Conservation (phyloP, 129 eudicot species). For the Lonicera japonica region DNA sequence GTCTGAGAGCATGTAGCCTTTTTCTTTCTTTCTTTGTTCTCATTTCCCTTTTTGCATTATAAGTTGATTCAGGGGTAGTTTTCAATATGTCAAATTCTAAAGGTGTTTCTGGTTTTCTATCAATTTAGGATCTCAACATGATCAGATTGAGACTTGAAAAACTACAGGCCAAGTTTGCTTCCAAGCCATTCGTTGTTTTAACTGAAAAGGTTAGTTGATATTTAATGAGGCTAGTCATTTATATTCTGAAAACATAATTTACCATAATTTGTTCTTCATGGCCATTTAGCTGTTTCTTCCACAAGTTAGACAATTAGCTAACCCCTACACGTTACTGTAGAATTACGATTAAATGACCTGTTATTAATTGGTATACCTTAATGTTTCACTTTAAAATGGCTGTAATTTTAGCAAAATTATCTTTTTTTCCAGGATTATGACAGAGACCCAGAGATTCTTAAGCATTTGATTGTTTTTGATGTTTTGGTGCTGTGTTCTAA, state of each 20-base stretch:
- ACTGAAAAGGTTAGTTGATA: constrained; percentile 76
- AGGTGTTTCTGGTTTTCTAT: constrained; percentile 9
- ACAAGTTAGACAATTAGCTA: too few relatives aligned
- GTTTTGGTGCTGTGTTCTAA: constrained; percentile 68
- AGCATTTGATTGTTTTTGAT: constrained; percentile 43
- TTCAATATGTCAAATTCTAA: constrained; percentile 4
- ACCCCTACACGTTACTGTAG: too few relatives aligned
- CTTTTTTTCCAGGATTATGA: constrained; percentile 65
- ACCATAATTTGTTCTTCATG: background rate
- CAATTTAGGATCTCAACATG: constrained; percentile 47
- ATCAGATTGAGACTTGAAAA: constrained; percentile 50
- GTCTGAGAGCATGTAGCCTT: background rate
- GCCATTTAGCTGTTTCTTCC: background rate
- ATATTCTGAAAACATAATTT: background rate
- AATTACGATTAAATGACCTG: too few relatives aligned
- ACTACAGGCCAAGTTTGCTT: constrained; percentile 43
- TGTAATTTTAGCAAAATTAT: background rate
- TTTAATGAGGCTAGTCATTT: background rate
- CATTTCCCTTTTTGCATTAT: background rate
- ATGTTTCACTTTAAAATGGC: too few relatives aligned
- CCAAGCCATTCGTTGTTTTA: constrained; percentile 41
- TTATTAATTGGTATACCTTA: too few relatives aligned
- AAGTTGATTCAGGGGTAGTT: background rate
- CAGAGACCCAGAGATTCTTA: constrained; percentile 51
- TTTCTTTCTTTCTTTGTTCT: background rate